Evolutionary conservation across 2,329 filamentous ascomycete genomes (phyloP).

Genomic region (Graphilbum ipis-grandicollis): DNA sequence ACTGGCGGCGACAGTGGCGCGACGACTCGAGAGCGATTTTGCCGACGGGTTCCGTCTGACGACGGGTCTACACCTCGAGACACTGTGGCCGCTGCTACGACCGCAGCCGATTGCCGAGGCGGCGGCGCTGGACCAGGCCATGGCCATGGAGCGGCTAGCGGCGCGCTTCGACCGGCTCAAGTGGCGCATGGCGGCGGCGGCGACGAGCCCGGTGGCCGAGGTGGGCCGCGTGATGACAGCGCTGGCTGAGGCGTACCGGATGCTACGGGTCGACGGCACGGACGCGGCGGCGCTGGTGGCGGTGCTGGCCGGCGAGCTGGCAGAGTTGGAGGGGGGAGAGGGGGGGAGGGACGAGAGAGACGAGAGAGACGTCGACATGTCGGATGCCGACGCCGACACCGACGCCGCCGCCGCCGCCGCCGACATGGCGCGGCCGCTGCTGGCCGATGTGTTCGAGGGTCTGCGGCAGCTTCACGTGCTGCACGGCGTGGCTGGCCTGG

Average conservation of each 20-base stretch:
- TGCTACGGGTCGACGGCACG: constrained; percentile 23
- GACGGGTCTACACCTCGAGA: constrained; percentile 66
- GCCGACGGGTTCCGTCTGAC: constrained; percentile 52
- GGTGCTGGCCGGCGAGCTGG: neutral
- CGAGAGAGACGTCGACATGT: constrained; percentile 15
- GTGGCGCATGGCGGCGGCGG: constrained; percentile 33
- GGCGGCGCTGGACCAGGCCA: constrained; percentile 25
- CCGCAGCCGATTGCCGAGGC: constrained; percentile 38
- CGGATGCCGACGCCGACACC: constrained; percentile 22
- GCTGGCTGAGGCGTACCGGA: constrained; percentile 35
- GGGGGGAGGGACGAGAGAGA: too few species aligned
- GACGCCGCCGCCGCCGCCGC: constrained; percentile 19
- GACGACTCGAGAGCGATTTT: constrained; percentile 38
- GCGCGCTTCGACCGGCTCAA: constrained; percentile 41
- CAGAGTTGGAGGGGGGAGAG: too few species aligned
- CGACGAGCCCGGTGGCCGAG: constrained; percentile 28
- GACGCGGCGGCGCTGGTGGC: neutral
- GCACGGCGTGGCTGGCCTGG: neutral
- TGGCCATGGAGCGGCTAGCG: constrained; percentile 37
- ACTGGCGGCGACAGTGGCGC: constrained; percentile 20
- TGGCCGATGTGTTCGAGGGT: constrained; percentile 37
- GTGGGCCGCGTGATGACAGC: constrained; percentile 35
- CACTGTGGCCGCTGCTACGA: constrained; percentile 56
- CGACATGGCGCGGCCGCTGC: constrained; percentile 38
- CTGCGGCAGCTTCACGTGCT: constrained; percentile 35